A percentile compares a stretch with the other conserved stretches of the same genome.
phyloP scores from a whole-genome alignment of 2,329 filamentous ascomycete species.

The Cryphonectria parasitica region DNA sequence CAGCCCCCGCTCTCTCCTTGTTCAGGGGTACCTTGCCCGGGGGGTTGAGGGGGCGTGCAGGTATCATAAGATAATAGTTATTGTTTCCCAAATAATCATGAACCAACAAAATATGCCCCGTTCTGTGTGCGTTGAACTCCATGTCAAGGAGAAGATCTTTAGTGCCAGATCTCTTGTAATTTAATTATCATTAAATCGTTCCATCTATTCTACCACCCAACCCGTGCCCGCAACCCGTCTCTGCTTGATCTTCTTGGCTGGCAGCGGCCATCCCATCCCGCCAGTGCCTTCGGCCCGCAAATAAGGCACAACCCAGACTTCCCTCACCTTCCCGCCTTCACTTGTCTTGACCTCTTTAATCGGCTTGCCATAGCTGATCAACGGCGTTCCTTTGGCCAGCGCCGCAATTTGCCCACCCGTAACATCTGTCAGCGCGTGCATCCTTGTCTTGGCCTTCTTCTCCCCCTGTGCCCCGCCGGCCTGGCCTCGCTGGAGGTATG shows the following conservation, averaged over 20 bases:
- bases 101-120: neutral
- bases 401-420: constrained; percentile 75
- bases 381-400: constrained; percentile 81
- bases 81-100: neutral
- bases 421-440: constrained; percentile 85
- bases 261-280: constrained; percentile 80
- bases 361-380: constrained; percentile 86
- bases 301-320: constrained; percentile 83
- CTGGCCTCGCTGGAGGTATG: constrained; percentile 74
- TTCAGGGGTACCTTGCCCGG: no score
- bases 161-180: neutral
- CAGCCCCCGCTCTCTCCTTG: neutral
- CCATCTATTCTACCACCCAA: constrained; percentile 68
- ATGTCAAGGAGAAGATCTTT: neutral
- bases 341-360: constrained; percentile 73
- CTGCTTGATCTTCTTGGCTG: constrained; percentile 83
- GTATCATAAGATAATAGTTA: neutral
- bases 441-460: constrained; percentile 73
- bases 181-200: neutral
- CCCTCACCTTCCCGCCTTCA: constrained; percentile 54
- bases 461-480: constrained; percentile 53
- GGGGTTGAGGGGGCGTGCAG: neutral
- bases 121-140: neutral
- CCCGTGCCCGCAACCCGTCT: constrained; percentile 71
- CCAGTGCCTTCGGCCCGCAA: constrained; percentile 69